Evolutionary conservation across 164 flowering plant genomes (phyloP).

Genomic region (Akebia trifoliata): DNA sequence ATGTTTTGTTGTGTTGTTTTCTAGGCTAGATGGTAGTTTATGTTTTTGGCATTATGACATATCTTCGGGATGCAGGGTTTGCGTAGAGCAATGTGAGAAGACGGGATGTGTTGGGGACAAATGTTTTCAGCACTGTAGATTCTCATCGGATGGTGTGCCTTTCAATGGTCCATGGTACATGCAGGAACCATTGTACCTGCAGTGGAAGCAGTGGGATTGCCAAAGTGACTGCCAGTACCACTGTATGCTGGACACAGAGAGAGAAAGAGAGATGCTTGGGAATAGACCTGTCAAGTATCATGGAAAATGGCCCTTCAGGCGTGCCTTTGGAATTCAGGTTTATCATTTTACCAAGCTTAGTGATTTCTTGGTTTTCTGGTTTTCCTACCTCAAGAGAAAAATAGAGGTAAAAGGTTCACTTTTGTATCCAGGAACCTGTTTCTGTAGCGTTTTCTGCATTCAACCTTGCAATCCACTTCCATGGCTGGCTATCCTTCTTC

Average conservation of each 20-base stretch:
- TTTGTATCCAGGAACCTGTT: conserved; percentile 64
- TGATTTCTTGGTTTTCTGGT: background rate
- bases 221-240: conserved; percentile 74
- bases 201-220: conserved; percentile 93
- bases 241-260: conserved; percentile 77
- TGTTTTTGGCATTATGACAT: background rate
- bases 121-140: conserved; percentile 76
- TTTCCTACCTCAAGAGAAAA: background rate
- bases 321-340: conserved; percentile 84
- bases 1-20: background rate
- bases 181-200: conserved; percentile 77
- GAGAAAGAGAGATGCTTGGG: conserved; percentile 55
- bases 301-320: conserved; percentile 89
- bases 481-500: conserved; percentile 88
- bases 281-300: conserved; percentile 70
- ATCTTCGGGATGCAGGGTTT: conserved; percentile 39
- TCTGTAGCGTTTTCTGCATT: conserved; percentile 79
- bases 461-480: conserved; percentile 81
- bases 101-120: conserved; percentile 71
- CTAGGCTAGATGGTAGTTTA: background rate
- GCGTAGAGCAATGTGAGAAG: conserved; percentile 68
- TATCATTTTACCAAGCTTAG: background rate
- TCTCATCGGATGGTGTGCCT: conserved; percentile 60
- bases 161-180: conserved; percentile 73
- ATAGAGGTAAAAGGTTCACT: background rate